These are phyloP conservation scores for Capsicum baccatum DNA, from an alignment of 257 asterid genomes.

Conservation along the genomic window DNA sequence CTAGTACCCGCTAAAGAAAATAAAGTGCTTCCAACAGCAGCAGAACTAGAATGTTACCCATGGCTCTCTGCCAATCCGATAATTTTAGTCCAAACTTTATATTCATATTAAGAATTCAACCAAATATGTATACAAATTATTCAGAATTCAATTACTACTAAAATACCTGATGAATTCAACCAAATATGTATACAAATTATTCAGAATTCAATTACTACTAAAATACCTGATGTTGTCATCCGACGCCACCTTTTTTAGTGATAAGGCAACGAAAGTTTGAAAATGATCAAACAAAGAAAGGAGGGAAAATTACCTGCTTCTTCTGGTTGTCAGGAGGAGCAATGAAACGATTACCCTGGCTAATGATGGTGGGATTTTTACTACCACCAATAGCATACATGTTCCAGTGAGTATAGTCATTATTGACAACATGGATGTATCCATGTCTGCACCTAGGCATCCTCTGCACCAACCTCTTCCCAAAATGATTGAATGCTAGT, in stretches of 20 bases:
- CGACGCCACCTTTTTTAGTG: neutral
- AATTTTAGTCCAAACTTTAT: neutral
- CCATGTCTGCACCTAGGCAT: conserved; percentile 68
- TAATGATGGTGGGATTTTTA: conserved; percentile 60
- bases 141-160: neutral
- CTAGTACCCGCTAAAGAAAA: neutral
- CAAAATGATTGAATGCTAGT: conserved; percentile 59
- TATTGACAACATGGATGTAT: conserved; percentile 67
- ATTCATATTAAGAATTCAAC: neutral
- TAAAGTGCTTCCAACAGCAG: neutral
- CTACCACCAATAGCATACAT: conserved; percentile 88
- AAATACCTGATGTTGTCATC: neutral
- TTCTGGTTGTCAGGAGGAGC: conserved; percentile 49
- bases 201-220: neutral
- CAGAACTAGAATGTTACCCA: neutral
- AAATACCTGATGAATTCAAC: neutral
- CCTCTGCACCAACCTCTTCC: conserved; percentile 55
- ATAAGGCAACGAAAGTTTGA: neutral
- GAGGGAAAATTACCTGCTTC: conserved; percentile 52
- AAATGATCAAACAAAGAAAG: neutral
- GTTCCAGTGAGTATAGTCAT: conserved; percentile 75
- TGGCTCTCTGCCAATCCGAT: neutral
- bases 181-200: neutral
- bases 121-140: neutral
- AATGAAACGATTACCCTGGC: conserved; percentile 74